phyloP scores from a whole-genome alignment of 1,284 basidiomycete species.

The Apiotrichum montevideense region DNA sequence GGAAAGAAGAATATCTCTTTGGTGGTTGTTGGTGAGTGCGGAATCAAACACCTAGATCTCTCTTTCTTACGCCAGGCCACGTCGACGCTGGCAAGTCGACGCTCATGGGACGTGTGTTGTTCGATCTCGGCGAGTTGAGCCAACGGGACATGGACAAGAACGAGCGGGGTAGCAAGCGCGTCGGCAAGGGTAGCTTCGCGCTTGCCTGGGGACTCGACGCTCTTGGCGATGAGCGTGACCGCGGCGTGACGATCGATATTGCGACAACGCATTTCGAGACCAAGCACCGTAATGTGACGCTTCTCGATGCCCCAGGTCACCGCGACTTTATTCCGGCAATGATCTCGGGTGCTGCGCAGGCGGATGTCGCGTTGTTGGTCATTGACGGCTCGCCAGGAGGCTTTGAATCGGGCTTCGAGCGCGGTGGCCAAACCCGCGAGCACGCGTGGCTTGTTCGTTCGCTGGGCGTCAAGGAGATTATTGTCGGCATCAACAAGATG shows the following conservation, averaged over 20 bases:
- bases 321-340: constrained; percentile 98
- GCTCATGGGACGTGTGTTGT: constrained; percentile 87
- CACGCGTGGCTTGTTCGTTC: constrained; percentile 88
- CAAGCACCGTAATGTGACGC: constrained; percentile 70
- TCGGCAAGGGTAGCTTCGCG: constrained; percentile 89
- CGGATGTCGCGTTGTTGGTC: constrained; percentile 92
- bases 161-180: constrained; percentile 82
- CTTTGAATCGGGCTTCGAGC: constrained; percentile 91
- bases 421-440: constrained; percentile 94
- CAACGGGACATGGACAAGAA: constrained; percentile 80
- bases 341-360: constrained; percentile 97
- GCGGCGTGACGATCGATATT: constrained; percentile 97
- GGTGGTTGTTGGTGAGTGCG: constrained; percentile 78
- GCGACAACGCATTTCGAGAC: constrained; percentile 78
- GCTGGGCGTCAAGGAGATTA: constrained; percentile 86
- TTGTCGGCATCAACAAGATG: constrained; percentile 92
- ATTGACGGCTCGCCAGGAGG: constrained; percentile 85
- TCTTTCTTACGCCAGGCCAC: constrained; percentile 59
- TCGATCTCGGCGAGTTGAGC: constrained; percentile 80
- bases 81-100: constrained; percentile 99
- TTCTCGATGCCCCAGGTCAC: constrained; percentile 94
- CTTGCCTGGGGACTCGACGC: constrained; percentile 98
- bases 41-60: not conserved
- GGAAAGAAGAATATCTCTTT: constrained; percentile 72
- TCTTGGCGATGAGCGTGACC: constrained; percentile 82